A percentile compares a stretch with the other conserved stretches of the same genome.
These are phyloP conservation scores for Hordeum marinum DNA, from an alignment of 176 grass and related monocot species.

Conservation along the genomic window DNA sequence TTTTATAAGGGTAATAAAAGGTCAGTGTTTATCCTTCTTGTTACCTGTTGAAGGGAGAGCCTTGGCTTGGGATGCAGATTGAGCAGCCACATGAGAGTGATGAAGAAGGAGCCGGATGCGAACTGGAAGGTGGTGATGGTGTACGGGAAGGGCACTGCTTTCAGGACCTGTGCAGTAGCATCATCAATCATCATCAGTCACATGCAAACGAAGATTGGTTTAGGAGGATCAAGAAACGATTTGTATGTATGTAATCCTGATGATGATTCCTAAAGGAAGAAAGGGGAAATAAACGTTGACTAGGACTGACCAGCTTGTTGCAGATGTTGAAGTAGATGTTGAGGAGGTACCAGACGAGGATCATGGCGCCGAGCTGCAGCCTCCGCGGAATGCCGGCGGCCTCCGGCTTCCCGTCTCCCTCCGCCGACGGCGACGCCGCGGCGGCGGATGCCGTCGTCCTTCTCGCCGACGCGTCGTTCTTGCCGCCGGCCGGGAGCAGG, in stretches of 20 bases:
- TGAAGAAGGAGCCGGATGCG: slow-evolving; percentile 66
- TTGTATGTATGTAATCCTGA: too few relatives aligned
- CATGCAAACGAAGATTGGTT: not conserved
- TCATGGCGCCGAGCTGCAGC: slow-evolving; percentile 47
- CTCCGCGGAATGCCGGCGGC: slow-evolving; percentile 27
- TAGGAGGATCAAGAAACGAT: not conserved
- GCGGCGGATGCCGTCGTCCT: not conserved
- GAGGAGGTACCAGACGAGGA: slow-evolving; percentile 68
- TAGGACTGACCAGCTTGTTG: slow-evolving; percentile 56
- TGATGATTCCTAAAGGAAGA: too few relatives aligned
- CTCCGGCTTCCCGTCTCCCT: not conserved
- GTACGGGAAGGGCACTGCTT: slow-evolving; percentile 76
- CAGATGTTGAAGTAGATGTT: slow-evolving; percentile 89
- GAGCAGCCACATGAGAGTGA: slow-evolving; percentile 78
- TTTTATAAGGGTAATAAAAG: not conserved
- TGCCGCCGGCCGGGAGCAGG: not conserved
- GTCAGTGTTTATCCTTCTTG: not conserved
- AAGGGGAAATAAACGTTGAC: not conserved
- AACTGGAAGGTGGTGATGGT: slow-evolving; percentile 87
- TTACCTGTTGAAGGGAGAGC: slow-evolving; percentile 66
- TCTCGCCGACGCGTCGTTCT: not conserved
- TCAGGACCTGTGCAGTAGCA: slow-evolving; percentile 49
- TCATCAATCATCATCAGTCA: not conserved
- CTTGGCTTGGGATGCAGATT: slow-evolving; percentile 76
- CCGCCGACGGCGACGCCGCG: not conserved